Evolutionary conservation across 176 grass and related monocot genomes (phyloP).

Genomic region (Cenchrus fungigraminus): DNA sequence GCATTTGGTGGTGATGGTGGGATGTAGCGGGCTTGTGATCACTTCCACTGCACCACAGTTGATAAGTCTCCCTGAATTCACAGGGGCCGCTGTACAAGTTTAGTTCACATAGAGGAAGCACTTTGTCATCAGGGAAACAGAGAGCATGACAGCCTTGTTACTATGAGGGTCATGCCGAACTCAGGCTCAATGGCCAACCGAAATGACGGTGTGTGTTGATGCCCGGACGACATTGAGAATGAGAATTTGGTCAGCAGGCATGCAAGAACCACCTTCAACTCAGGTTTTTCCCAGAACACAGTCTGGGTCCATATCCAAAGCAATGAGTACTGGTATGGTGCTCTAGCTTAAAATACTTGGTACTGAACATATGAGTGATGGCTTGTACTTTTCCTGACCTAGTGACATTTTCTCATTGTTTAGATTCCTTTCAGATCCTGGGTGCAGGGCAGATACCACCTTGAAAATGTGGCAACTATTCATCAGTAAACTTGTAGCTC

Average conservation of each 20-base stretch:
- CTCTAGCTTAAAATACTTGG: background rate
- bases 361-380: background rate
- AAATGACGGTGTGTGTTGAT: conserved; percentile 55
- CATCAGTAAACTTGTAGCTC: background rate
- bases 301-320: conserved; percentile 50
- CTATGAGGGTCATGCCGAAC: conserved; percentile 50
- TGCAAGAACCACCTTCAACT: conserved; percentile 59
- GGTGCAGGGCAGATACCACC: background rate
- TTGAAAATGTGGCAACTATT: background rate
- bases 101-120: background rate
- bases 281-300: conserved; percentile 59
- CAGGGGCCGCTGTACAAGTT: background rate
- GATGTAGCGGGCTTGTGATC: background rate
- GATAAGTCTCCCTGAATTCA: background rate
- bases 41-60: background rate
- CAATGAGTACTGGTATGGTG: background rate
- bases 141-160: background rate
- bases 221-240: conserved; percentile 49
- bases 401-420: background rate
- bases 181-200: conserved; percentile 54
- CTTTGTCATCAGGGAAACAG: background rate
- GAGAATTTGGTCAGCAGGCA: conserved; percentile 47
- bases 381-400: conserved; percentile 4
- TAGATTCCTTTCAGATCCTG: conserved; percentile 1
- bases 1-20: background rate